Evolutionary conservation across 495 filamentous ascomycete genomes (phyloP).

Genomic region (Melanomma pulvis-pyrius): DNA sequence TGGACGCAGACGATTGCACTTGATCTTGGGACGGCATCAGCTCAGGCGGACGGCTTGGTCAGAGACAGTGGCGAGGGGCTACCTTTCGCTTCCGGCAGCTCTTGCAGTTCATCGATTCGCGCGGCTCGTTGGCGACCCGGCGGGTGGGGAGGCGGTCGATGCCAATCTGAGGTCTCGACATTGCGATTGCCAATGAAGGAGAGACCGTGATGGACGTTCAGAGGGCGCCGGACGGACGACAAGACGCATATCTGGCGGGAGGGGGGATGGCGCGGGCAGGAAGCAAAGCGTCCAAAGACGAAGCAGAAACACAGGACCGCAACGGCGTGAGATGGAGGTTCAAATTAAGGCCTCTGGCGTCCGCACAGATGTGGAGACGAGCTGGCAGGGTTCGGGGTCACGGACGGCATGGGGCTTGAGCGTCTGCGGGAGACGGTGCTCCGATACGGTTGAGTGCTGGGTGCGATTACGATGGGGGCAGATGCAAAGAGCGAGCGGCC

Average conservation of each 20-base stretch:
- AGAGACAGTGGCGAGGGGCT: background rate
- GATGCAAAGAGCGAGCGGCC: background rate
- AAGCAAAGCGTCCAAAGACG: background rate
- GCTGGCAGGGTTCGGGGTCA: constrained; percentile 21
- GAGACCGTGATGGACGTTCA: constrained; percentile 20
- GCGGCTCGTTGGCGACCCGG: constrained; percentile 71
- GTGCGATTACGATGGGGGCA: background rate
- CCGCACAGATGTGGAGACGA: constrained; percentile 26
- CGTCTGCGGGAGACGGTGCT: constrained; percentile 15
- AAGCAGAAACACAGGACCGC: constrained; percentile 12
- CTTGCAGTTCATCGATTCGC: constrained; percentile 93
- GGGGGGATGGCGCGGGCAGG: background rate
- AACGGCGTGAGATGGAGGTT: constrained; percentile 29
- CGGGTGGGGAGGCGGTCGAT: constrained; percentile 80
- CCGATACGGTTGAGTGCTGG: constrained; percentile 22
- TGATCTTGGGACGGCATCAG: constrained; percentile 61
- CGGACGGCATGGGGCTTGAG: constrained; percentile 22
- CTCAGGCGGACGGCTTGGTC: background rate
- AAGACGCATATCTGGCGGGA: constrained; percentile 32
- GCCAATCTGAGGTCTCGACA: constrained; percentile 79
- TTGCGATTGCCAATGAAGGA: constrained; percentile 40
- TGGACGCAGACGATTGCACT: constrained; percentile 82
- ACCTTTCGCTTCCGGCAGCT: constrained; percentile 89
- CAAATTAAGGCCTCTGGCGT: constrained; percentile 40
- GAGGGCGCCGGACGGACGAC: constrained; percentile 4